Evolutionary conservation across 140 eudicot species (phyloP).

Genomic region (Bidens hawaiensis): DNA sequence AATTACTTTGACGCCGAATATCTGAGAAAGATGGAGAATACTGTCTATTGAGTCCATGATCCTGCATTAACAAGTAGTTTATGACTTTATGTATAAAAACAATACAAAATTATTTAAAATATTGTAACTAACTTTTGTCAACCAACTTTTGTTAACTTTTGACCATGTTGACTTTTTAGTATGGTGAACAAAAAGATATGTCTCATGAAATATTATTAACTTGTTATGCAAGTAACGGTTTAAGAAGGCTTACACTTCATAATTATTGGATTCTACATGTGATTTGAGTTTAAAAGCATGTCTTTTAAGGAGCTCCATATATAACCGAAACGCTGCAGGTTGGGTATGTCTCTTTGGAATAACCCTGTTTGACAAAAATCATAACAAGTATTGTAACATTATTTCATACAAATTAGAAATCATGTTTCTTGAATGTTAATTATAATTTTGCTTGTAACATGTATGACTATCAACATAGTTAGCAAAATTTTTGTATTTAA

Average conservation of each 20-base stretch:
- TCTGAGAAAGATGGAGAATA: conserved; percentile 57
- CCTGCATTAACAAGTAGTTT: conserved; percentile 47
- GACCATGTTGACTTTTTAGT: too few relatives aligned
- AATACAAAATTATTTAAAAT: background rate
- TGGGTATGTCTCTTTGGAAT: conserved; percentile 57
- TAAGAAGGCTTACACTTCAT: conserved; percentile 55
- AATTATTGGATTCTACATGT: conserved; percentile 40
- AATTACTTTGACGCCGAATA: conserved; percentile 29
- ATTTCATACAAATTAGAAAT: conserved; percentile 1
- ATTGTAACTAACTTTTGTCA: background rate
- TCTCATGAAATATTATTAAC: background rate
- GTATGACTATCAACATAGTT: background rate
- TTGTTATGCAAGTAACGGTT: background rate
- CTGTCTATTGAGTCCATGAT: conserved; percentile 51
- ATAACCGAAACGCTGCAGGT: conserved; percentile 83
- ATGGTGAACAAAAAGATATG: background rate
- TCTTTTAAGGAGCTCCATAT: conserved; percentile 77
- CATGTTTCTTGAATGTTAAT: background rate
- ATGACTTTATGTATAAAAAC: conserved; percentile 11
- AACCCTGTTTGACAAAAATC: conserved; percentile 43
- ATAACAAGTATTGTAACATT: background rate
- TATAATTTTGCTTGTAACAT: background rate
- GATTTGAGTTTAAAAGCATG: conserved; percentile 55
- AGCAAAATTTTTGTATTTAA: background rate
- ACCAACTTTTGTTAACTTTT: too few relatives aligned